Evolutionary conservation across 2,329 filamentous ascomycete genomes (phyloP), one percentile per base, ranked within the genome.

Genomic region (Escovopsis sp.): DNA sequence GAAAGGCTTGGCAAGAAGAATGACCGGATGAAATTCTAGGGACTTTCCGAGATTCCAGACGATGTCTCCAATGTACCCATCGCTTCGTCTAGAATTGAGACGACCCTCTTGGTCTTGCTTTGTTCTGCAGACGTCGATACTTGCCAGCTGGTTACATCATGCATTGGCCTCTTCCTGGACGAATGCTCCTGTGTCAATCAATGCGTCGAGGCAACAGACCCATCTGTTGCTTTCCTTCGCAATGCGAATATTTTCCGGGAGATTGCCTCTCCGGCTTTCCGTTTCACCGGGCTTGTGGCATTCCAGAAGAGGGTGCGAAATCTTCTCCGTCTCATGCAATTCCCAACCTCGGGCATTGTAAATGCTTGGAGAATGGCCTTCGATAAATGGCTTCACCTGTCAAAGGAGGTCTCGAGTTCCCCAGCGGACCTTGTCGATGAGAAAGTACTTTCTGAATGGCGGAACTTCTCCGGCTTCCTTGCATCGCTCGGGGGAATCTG

Each of bases 391-490:
- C 65, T 78, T 18, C 66, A 72, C 46, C 61, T 82, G 6, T 80
- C 75, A 8, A 77, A 75, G 49, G 73, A 80, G 41, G 70, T 82
- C 9, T 75, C 75, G 12, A 68, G 65, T n/a, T 64, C 67, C 2
- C 55, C 67, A 2, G 51, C 64, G 4, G 72, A 79, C 19, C 58
- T 58, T 7, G 58, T 77, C 15, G 69, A 77, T 33, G 77, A 80
- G 48, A 69, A 60, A 45, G 64, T 66, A 3, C 58, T 81, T 12
- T 68, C 72, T 1, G 76, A 82, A 52, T 83, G 79, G 79, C 70
- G 79, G 33, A 83, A 82, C 48, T 72, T 77, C 51, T 81, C 78
- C 1, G 79, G 79, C 0, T 81, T 83, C 48, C 64, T 83, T 10
- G 77, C 77, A 5, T 80, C 79, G 0, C 60, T 82, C 5, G 78